Percentiles rank a stretch among this genome's conserved stretches.
Evolutionary conservation across 352 stramenopile species (phyloP).

Genomic region (Pythium volutum): DNA sequence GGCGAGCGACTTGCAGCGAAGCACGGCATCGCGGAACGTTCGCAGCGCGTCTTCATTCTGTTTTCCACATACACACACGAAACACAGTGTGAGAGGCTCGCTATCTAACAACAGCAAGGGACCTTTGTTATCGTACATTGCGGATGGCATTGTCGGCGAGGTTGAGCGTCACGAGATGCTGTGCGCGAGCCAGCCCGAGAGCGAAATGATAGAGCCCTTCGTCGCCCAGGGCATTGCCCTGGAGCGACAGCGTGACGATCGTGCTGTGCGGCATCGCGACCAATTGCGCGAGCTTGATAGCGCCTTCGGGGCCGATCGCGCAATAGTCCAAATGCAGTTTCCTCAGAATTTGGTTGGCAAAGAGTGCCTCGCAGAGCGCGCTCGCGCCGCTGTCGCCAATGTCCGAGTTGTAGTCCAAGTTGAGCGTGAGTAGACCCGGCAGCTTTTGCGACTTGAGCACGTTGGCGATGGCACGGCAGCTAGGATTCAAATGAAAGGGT

Average conservation of each 20-base stretch:
- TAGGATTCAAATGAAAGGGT: slow-evolving; percentile 11
- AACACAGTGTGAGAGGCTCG: neutral
- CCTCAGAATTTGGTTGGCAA: slow-evolving; percentile 67
- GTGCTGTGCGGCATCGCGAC: slow-evolving; percentile 52
- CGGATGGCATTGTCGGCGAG: slow-evolving; percentile 79
- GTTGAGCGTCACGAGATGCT: slow-evolving; percentile 58
- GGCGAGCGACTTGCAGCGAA: slow-evolving; percentile 61
- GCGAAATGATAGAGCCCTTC: slow-evolving; percentile 71
- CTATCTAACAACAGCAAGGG: too few species aligned
- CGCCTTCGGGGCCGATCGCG: slow-evolving; percentile 34
- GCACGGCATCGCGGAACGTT: slow-evolving; percentile 62
- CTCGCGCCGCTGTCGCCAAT: slow-evolving; percentile 53
- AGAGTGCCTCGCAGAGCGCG: slow-evolving; percentile 63
- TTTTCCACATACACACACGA: neutral
- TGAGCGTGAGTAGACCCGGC: slow-evolving; percentile 65
- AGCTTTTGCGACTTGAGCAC: slow-evolving; percentile 48
- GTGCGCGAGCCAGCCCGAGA: slow-evolving; percentile 58
- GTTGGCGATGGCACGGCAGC: slow-evolving; percentile 55
- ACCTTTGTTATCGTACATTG: slow-evolving; percentile 43
- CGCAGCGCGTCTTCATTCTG: slow-evolving; percentile 28
- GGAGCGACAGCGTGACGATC: slow-evolving; percentile 56
- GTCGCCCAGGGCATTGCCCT: slow-evolving; percentile 55
- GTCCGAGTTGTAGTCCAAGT: slow-evolving; percentile 68
- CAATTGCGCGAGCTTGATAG: slow-evolving; percentile 71
- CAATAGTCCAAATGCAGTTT: slow-evolving; percentile 83